Percentiles rank a stretch among this genome's conserved stretches.
Evolutionary conservation across 2,329 filamentous ascomycete genomes (phyloP).

Genomic region (Xylaria arbuscula): DNA sequence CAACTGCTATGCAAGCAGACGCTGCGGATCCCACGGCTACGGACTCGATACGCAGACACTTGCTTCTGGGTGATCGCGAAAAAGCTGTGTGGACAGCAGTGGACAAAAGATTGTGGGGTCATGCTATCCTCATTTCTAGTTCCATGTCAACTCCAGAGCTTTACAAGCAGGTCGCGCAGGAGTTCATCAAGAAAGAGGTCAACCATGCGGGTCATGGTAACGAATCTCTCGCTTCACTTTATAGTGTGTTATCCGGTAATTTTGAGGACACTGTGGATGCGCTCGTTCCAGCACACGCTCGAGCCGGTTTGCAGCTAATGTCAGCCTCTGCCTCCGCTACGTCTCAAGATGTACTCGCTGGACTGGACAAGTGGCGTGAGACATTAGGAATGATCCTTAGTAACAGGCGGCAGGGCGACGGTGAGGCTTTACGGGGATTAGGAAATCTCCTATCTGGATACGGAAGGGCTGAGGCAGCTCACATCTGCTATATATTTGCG

Average conservation of each 20-base stretch:
- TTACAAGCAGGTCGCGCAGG: conserved; percentile 93
- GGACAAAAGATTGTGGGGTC: conserved; percentile 94
- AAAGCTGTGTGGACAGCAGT: conserved; percentile 94
- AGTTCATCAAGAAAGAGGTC: conserved; percentile 95
- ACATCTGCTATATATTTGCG: conserved; percentile 93
- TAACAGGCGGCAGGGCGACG: conserved; percentile 86
- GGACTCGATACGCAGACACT: conserved; percentile 75
- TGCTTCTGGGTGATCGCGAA: conserved; percentile 85
- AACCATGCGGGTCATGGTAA: conserved; percentile 83
- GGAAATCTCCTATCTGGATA: conserved; percentile 87
- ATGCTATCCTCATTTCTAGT: conserved; percentile 89
- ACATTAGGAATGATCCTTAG: conserved; percentile 86
- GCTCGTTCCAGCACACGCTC: conserved; percentile 89
- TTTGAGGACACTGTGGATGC: conserved; percentile 95
- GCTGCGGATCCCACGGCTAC: conserved; percentile 75
- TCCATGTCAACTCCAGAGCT: conserved; percentile 78
- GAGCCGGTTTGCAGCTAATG: conserved; percentile 91
- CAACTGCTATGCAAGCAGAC: conserved; percentile 65
- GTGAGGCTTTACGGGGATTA: conserved; percentile 79
- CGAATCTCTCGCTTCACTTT: conserved; percentile 89
- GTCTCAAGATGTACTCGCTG: conserved; percentile 79
- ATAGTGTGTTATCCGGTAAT: conserved; percentile 94
- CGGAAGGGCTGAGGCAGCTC: conserved; percentile 88
- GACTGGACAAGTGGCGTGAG: conserved; percentile 93
- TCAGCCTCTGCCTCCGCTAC: conserved; percentile 74